phyloP scores from a whole-genome alignment of 208 protist genomes.

The Trypanosoma lewisi region DNA sequence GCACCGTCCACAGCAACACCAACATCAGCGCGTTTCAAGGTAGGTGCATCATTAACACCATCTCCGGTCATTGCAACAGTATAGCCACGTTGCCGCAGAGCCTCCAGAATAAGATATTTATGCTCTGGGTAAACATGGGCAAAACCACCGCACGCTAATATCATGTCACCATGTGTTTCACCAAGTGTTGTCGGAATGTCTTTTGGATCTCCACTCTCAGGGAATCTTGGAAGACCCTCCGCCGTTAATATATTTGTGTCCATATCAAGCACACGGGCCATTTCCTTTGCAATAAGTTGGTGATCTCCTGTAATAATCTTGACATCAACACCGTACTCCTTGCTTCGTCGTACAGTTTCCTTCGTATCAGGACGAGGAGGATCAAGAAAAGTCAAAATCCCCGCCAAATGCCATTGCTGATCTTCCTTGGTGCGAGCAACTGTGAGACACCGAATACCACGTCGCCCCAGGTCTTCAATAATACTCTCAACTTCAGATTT shows the following conservation, averaged over 20 bases:
- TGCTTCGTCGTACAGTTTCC: constrained; percentile 78
- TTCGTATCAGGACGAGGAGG: constrained; percentile 91
- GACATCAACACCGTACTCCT: constrained; percentile 88
- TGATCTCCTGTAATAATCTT: constrained; percentile 96
- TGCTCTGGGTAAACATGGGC: constrained; percentile 94
- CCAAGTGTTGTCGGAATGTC: constrained; percentile 24
- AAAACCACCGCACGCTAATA: constrained; percentile 74
- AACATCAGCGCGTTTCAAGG: constrained; percentile 95
- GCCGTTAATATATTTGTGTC: constrained; percentile 84
- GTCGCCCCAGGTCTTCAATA: constrained; percentile 61
- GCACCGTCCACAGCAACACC: constrained; percentile 94
- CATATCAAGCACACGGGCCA: constrained; percentile 89
- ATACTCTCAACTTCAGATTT: constrained; percentile 67
- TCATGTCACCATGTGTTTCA: constrained; percentile 26
- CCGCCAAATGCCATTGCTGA: constrained; percentile 70
- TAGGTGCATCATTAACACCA: constrained; percentile 96
- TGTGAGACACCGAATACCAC: constrained; percentile 77
- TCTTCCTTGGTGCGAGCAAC: constrained; percentile 56
- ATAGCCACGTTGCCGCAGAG: constrained; percentile 85
- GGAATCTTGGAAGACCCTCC: constrained; percentile 63
- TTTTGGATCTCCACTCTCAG: constrained; percentile 37
- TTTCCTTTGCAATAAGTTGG: constrained; percentile 93
- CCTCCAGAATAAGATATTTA: constrained; percentile 94
- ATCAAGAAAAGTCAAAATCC: constrained; percentile 91
- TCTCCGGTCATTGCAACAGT: constrained; percentile 97